A percentile compares a stretch with the other conserved stretches of the same genome.
Evolutionary conservation across 306 rosid species (phyloP).

Genomic region (Hylodesmum podocarpum): DNA sequence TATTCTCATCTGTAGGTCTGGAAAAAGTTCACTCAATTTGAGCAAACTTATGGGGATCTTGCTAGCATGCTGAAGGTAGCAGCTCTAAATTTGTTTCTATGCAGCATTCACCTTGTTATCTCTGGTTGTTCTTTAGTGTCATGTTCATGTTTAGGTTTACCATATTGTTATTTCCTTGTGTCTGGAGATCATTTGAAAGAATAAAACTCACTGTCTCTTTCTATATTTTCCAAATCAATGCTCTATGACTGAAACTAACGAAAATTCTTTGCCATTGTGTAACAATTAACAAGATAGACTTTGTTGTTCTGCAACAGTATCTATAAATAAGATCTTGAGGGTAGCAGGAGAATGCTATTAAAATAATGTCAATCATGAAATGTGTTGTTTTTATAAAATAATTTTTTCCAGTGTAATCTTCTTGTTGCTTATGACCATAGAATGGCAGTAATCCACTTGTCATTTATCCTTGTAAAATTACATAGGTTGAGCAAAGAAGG

Average conservation of each 20-base stretch:
- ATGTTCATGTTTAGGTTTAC: neutral
- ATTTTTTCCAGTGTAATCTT: neutral
- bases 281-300: neutral
- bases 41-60: slow-evolving; percentile 94
- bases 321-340: slow-evolving; percentile 2
- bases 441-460: neutral
- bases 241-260: neutral
- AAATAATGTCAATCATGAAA: neutral
- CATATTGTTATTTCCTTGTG: neutral
- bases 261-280: neutral
- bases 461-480: slow-evolving; percentile 21
- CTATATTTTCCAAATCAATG: neutral
- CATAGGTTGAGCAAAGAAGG: slow-evolving; percentile 86
- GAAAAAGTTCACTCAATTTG: slow-evolving; percentile 83
- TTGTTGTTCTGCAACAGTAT: neutral
- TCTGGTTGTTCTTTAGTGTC: neutral
- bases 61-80: slow-evolving; percentile 89
- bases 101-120: neutral
- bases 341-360: slow-evolving; percentile 19
- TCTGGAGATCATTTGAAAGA: neutral
- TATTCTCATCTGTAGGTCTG: slow-evolving; percentile 62
- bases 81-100: slow-evolving; percentile 3
- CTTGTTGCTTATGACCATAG: neutral
- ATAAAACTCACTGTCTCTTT: neutral
- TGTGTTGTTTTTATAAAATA: neutral